Conservation (phyloP, 768 basidiomycete species). For the Omphalotus guepiniiformis region DNA sequence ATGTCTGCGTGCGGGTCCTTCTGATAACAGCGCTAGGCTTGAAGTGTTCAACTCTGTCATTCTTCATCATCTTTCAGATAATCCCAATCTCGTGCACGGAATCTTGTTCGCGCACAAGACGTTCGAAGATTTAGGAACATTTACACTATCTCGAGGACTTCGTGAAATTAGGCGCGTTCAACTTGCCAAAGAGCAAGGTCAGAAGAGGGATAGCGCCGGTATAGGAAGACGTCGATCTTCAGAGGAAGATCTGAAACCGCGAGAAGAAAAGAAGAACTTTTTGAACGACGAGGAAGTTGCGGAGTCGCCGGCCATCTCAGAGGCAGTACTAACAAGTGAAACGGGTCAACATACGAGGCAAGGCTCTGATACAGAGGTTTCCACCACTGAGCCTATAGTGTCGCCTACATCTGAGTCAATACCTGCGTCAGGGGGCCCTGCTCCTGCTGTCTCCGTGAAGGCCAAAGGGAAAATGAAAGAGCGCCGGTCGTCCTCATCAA, state of each 20-base stretch:
- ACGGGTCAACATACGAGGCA: neutral
- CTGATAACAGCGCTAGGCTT: conserved; percentile 63
- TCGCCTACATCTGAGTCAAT: conserved; percentile 40
- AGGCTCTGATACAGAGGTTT: conserved; percentile 13
- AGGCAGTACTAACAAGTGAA: neutral
- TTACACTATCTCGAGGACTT: conserved; percentile 82
- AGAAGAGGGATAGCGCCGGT: conserved; percentile 28
- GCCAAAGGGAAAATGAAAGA: conserved; percentile 89
- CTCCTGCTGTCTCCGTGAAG: conserved; percentile 67
- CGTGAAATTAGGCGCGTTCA: conserved; percentile 78
- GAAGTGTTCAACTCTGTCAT: conserved; percentile 90
- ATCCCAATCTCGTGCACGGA: conserved; percentile 84
- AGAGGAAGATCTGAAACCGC: conserved; percentile 34
- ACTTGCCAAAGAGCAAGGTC: conserved; percentile 67
- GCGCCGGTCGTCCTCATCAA: conserved; percentile 47
- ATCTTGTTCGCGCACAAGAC: conserved; percentile 78
- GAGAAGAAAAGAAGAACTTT: conserved; percentile 66
- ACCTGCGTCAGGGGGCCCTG: conserved; percentile 17
- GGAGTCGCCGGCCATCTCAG: conserved; percentile 16
- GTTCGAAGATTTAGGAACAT: conserved; percentile 89
- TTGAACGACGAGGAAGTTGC: conserved; percentile 47
- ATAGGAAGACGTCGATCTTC: conserved; percentile 36
- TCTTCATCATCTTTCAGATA: conserved; percentile 71
- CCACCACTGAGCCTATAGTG: conserved; percentile 32
- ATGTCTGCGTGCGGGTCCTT: no score